Evolutionary conservation across 345 rosid genomes (phyloP), one percentile per base, ranked within the genome.

Genomic region (Eucalyptus erythrocorys): DNA sequence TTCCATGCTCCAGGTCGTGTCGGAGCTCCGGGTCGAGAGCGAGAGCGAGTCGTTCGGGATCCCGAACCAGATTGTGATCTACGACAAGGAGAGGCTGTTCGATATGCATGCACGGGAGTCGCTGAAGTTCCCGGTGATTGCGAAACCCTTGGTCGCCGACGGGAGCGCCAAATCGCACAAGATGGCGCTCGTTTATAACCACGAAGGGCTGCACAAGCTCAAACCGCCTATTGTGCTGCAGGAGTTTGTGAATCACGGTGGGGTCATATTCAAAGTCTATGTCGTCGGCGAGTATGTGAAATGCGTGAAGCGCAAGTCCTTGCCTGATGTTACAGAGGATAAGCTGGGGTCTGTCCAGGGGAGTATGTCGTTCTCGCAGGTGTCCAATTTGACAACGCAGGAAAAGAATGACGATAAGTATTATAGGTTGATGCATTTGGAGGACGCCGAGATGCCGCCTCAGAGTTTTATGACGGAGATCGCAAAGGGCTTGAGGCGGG

Each of bases 231-330:
- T 93, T 71, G 95, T 95, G 19, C 86, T 95, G 66, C 97, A 95
- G 90, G 96, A 95, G 87, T 95, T 95, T 48, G 92, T 95, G 68
- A 95, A 95, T 79, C 96, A 95, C 85, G 97, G 97, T 24, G 97
- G 97, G 14, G 97, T 95, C 24, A 92, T 95, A n/a, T 94, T 95
- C 87, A 94, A 94, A 91, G 94, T 95, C 6, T 95, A 93, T 10
- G 97, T 95, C 14, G 95, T 92, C 4, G 97, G 97, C 45, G 93
- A 90, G 34, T 90, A 89, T 49, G 96, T 95, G 80, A 92, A 91
- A 90, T 93, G 97, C 61, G 95, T 95, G 86, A 94, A 93, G 88
- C 87, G 96, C 89, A 95, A 91, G 91, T 95, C 97, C 5, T 87
- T 95, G 85, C 95, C 96, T 4, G 97, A 95, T 86, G 94, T 93